A percentile compares a stretch with the other conserved stretches of the same genome.
Conservation (phyloP, 371 early-diverging fungal species). For the Dipsacomyces acuminosporus region DNA sequence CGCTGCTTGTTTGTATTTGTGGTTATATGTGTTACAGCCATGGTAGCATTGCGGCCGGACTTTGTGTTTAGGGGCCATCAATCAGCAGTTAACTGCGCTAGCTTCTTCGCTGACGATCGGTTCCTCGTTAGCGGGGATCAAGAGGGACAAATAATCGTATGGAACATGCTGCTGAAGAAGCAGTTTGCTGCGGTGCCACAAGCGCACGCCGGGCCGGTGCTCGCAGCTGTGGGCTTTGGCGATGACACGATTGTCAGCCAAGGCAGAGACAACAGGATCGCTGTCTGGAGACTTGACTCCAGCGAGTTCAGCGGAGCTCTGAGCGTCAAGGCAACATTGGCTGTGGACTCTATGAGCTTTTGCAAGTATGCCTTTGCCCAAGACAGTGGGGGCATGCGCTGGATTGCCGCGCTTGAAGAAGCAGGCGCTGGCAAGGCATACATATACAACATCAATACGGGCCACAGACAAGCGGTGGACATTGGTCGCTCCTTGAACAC, state of each 20-base stretch:
- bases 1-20: too few relatives aligned
- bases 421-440: conserved; percentile 17
- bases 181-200: conserved; percentile 7
- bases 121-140: conserved; percentile 37
- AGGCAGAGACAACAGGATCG: conserved; percentile 41
- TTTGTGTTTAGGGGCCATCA: conserved; percentile 44
- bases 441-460: conserved; percentile 5
- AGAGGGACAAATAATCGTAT: conserved; percentile 28
- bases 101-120: conserved; percentile 35
- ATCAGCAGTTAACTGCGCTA: conserved; percentile 38
- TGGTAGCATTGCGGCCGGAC: conserved; percentile 24
- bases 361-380: conserved; percentile 18
- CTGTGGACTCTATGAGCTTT: conserved; percentile 39
- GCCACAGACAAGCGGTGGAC: background rate
- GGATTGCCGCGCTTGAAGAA: conserved; percentile 21
- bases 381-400: background rate
- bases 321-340: conserved; percentile 2
- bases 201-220: conserved; percentile 26
- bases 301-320: conserved; percentile 22
- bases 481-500: conserved; percentile 20
- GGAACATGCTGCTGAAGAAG: conserved; percentile 41
- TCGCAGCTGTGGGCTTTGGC: conserved; percentile 17
- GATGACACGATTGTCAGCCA: conserved; percentile 24
- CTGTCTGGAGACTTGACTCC: conserved; percentile 20
- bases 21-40: too few relatives aligned